Evolutionary conservation across 2,329 filamentous ascomycete species (phyloP), one percentile per base, ranked within the genome.

Genomic region (Aspergillus proliferans): DNA sequence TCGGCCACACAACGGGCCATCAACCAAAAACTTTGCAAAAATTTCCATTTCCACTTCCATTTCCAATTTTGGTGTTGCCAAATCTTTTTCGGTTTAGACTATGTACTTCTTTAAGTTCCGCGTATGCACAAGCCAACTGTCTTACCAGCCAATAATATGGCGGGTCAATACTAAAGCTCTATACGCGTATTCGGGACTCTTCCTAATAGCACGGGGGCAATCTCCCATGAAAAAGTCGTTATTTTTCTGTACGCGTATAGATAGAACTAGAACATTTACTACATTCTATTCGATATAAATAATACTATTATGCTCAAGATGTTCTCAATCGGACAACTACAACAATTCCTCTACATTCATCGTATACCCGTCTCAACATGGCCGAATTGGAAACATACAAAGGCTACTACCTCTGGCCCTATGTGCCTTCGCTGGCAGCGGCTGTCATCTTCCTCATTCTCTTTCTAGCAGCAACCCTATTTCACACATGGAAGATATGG

Each of bases 401-500:
- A 15, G 47, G 54, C 14, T 61, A 60, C 43, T 59, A 61, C 43
- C 49, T 61, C 19, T 61, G 58, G 59, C 30, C 53, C 38, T 67
- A 67, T 50, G 39, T 64, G 6, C 65, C 65, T 8, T 64, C 59
- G 2, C 42, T 62, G 0, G 43, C 54, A 7, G 59, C 59, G 10
- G 52, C 61, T 1, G 50, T 54, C 19, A 54, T 62, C 24, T 63
- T 64, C 49, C 12, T 57, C 4, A 34, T 59, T 2, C 47, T 70
- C 14, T 71, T 69, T 53, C 26, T 59, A 9, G 34, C 47, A 12
- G 41, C 52, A 1, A 68, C 65, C 1, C 7, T 45, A 12, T 45
- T 57, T 4, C 63, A 67, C 44, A 47, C 38, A 43, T 69, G 61
- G 60, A 61, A 62, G 8, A 58, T 67, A 19, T 58, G 48, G 44